phyloP scores from a whole-genome alignment of 2,329 filamentous ascomycete species.

The Rachicladosporium sp. region DNA sequence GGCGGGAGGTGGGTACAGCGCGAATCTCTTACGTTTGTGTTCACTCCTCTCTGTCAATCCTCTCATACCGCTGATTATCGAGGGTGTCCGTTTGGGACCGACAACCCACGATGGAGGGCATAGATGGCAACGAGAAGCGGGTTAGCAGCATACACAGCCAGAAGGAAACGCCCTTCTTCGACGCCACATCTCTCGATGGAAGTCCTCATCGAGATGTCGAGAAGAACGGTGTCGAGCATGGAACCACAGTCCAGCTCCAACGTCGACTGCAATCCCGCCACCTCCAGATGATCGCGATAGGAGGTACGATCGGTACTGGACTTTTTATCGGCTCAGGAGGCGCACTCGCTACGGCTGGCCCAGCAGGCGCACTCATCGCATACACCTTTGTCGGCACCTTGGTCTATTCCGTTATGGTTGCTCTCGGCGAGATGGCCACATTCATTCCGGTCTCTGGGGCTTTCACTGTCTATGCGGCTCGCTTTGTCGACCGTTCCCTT shows the following conservation, averaged over 20 bases:
- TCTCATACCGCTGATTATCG: too few relatives aligned
- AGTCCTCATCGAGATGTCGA: neutral
- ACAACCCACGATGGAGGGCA: too few relatives aligned
- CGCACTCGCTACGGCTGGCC: conserved; percentile 27
- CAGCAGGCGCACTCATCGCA: conserved; percentile 33
- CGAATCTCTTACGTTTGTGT: too few relatives aligned
- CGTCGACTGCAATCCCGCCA: conserved; percentile 24
- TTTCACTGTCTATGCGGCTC: conserved; percentile 37
- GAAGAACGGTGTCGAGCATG: conserved; percentile 8
- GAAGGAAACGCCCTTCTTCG: conserved; percentile 2
- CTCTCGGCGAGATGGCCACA: conserved; percentile 45
- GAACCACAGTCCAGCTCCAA: conserved; percentile 22
- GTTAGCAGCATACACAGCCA: neutral
- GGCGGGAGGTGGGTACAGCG: too few relatives aligned
- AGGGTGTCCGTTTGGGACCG: too few relatives aligned
- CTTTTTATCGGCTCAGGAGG: conserved; percentile 29
- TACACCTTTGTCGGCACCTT: conserved; percentile 34
- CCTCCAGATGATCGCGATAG: conserved; percentile 28
- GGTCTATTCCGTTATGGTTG: conserved; percentile 36
- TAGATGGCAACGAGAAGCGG: too few relatives aligned
- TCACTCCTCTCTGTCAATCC: too few relatives aligned
- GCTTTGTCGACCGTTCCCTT: conserved; percentile 33
- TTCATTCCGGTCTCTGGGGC: conserved; percentile 48
- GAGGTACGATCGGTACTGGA: conserved; percentile 8
- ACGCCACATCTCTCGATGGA: conserved; percentile 5